phyloP scores from a whole-genome alignment of 225 moss, liverwort and hornwort genomes.

The Neckera pumila region DNA sequence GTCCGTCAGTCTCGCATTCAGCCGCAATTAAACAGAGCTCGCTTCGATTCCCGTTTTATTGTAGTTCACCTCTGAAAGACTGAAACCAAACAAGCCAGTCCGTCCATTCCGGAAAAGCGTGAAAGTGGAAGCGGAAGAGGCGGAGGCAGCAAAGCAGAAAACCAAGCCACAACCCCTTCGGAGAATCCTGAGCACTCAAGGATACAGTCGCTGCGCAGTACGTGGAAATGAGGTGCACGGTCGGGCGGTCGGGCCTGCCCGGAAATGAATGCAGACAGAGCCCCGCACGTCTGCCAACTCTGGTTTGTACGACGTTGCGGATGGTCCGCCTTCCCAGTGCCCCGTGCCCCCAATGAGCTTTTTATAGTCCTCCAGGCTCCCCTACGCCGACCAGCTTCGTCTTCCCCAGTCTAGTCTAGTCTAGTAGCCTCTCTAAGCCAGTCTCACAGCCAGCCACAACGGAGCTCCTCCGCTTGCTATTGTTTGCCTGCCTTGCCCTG shows the following conservation, averaged over 20 bases:
- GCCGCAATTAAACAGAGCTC: neutral
- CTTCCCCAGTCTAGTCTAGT: neutral
- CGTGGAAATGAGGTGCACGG: constrained; percentile 12
- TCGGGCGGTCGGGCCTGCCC: neutral
- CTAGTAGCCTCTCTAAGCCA: neutral
- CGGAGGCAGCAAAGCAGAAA: neutral
- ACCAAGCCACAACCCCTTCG: neutral
- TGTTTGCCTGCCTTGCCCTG: neutral
- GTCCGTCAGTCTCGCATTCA: neutral
- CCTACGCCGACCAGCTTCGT: neutral
- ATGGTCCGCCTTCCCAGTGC: neutral
- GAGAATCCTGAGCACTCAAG: neutral
- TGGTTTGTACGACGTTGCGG: neutral
- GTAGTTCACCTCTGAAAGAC: neutral
- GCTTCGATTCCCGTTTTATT: neutral
- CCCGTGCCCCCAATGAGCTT: neutral
- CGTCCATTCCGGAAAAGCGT: neutral
- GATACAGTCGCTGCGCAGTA: neutral
- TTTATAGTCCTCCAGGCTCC: neutral
- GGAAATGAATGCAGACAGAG: neutral
- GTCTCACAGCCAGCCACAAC: neutral
- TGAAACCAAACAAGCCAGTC: neutral
- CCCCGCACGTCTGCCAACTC: constrained; percentile 4
- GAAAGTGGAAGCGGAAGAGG: neutral
- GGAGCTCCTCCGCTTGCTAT: neutral